phyloP scores from a whole-genome alignment of 2,329 filamentous ascomycete species.

The Raffaelea arxii region DNA sequence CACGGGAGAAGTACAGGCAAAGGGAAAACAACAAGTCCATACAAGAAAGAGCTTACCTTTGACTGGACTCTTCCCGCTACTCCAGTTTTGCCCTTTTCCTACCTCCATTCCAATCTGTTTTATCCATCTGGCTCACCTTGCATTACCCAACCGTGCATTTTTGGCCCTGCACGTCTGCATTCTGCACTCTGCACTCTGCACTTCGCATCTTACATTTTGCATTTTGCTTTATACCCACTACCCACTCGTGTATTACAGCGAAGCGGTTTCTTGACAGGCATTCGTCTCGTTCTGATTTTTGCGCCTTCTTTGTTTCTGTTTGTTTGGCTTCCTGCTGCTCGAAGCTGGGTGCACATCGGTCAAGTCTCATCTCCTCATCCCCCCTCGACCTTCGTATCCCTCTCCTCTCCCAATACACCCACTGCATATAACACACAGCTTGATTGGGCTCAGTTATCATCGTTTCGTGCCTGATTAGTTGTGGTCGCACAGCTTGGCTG shows the following conservation, averaged over 20 bases:
- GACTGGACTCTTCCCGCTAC: background rate
- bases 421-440: too few relatives aligned
- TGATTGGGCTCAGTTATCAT: background rate
- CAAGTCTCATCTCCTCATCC: too few relatives aligned
- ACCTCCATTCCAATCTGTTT: background rate
- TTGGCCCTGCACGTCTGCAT: too few relatives aligned
- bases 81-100: background rate
- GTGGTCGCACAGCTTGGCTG: too few relatives aligned
- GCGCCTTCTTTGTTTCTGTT: background rate
- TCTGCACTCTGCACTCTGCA: background rate
- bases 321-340: too few relatives aligned
- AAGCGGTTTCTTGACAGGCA: background rate
- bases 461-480: too few relatives aligned
- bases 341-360: too few relatives aligned
- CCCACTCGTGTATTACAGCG: background rate
- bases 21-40: too few relatives aligned
- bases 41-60: background rate
- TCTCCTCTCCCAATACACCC: background rate
- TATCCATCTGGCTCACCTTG: background rate
- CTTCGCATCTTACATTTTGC: background rate
- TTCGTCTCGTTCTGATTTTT: background rate
- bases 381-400: background rate
- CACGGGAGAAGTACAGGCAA: background rate
- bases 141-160: too few relatives aligned
- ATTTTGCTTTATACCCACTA: background rate